Percentiles rank a stretch among this genome's conserved stretches.
These are phyloP conservation scores for Friedmanniomyces endolithicus DNA, from an alignment of 495 filamentous ascomycete genomes.

Conservation along the genomic window DNA sequence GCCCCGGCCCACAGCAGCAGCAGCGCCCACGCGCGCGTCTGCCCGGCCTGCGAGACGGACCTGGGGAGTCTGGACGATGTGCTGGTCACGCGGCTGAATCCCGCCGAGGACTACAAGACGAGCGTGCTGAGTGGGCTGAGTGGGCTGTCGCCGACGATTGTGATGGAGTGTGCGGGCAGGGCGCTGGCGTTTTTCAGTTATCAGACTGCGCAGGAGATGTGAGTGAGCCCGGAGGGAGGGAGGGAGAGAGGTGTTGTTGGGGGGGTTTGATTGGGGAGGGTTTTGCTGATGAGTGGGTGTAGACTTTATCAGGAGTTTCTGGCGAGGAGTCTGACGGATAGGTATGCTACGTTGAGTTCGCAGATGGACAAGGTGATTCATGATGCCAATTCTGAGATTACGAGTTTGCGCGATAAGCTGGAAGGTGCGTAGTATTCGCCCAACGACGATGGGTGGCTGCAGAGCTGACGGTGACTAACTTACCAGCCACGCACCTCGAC, in stretches of 20 bases:
- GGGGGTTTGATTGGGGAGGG: too few species aligned
- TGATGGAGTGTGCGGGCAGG: slow-evolving; percentile 83
- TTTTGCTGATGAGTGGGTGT: slow-evolving; percentile 17
- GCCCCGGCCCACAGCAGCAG: too few species aligned
- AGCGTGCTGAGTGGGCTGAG: slow-evolving; percentile 79
- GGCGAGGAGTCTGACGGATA: slow-evolving; percentile 60
- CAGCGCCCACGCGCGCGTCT: slow-evolving; percentile 45
- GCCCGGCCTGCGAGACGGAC: slow-evolving; percentile 68
- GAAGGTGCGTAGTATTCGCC: slow-evolving; percentile 32
- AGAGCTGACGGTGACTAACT: slow-evolving; percentile 32
- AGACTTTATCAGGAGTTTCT: slow-evolving; percentile 76
- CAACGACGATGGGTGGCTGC: background rate
- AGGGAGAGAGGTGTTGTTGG: too few species aligned
- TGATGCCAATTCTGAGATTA: slow-evolving; percentile 71
- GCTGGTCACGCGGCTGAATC: slow-evolving; percentile 62
- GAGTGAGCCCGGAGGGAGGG: background rate
- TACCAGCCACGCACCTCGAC: slow-evolving; percentile 49
- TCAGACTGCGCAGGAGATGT: slow-evolving; percentile 88
- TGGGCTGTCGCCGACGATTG: slow-evolving; percentile 67
- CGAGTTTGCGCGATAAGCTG: slow-evolving; percentile 50
- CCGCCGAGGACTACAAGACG: slow-evolving; percentile 88
- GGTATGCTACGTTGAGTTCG: slow-evolving; percentile 52
- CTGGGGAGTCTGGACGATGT: slow-evolving; percentile 68
- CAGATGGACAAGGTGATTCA: slow-evolving; percentile 71
- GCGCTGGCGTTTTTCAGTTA: slow-evolving; percentile 84